Conservation (phyloP, 2,329 filamentous ascomycete genomes). For the Parafenestella ontariensis region DNA sequence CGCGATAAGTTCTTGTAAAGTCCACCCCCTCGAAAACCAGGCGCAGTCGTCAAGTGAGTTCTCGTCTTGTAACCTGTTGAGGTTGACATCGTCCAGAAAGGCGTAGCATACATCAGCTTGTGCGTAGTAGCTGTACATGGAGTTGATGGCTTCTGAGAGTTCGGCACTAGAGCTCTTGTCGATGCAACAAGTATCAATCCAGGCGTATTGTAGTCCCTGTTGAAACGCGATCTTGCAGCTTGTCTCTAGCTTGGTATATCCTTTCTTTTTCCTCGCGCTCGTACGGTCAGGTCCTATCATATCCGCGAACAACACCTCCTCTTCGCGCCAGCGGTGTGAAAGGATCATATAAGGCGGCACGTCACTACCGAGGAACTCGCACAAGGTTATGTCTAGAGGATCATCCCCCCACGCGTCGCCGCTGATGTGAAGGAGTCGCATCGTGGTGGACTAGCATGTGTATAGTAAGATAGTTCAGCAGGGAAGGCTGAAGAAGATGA, state of each 20-base stretch:
- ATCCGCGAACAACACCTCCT: neutral
- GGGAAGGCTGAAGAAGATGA: neutral
- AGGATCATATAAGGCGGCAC: neutral
- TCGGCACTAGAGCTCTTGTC: neutral
- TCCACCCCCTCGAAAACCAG: neutral
- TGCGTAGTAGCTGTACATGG: neutral
- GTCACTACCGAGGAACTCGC: neutral
- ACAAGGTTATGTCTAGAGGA: neutral
- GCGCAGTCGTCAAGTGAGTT: neutral
- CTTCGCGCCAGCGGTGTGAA: neutral
- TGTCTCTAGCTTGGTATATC: neutral
- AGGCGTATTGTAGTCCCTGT: neutral
- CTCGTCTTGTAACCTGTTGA: too few relatives aligned
- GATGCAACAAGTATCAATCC: slow-evolving; percentile 20
- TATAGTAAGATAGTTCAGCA: neutral
- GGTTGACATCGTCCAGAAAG: neutral
- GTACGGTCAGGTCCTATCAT: neutral
- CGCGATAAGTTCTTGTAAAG: neutral
- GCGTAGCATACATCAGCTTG: neutral
- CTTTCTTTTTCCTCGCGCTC: neutral
- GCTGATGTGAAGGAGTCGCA: neutral
- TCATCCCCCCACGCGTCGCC: neutral
- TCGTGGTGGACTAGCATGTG: neutral
- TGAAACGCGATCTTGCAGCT: neutral
- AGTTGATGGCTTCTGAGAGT: neutral